Evolutionary conservation across 163 green algal genomes (phyloP).

Genomic region (Dunaliella salina): DNA sequence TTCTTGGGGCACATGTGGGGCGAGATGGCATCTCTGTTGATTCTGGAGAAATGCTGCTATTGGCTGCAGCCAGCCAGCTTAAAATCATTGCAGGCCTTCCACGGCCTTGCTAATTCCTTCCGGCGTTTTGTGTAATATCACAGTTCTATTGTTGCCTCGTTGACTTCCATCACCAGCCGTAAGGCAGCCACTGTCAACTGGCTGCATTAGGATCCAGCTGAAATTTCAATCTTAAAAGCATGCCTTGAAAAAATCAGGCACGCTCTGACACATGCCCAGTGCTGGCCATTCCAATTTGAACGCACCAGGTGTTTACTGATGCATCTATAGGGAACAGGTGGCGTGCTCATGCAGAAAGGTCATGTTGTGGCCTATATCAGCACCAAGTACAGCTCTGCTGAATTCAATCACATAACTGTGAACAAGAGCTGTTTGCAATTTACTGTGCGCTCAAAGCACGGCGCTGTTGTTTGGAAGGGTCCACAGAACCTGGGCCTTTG

Average conservation of each 20-base stretch:
- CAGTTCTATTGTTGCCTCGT: constrained; percentile 12
- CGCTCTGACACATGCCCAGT: constrained; percentile 16
- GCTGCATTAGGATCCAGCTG: not conserved
- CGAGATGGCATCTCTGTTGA: constrained; percentile 28
- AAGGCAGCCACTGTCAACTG: not conserved
- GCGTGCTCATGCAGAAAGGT: too few relatives aligned
- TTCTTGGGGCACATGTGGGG: constrained; percentile 42
- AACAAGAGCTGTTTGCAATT: constrained; percentile 45
- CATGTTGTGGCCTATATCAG: too few relatives aligned
- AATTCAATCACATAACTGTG: not conserved
- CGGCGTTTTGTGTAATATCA: constrained; percentile 37
- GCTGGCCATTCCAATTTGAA: constrained; percentile 25
- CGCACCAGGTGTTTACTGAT: constrained; percentile 26
- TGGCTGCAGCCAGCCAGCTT: constrained; percentile 28
- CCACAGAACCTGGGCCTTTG: constrained; percentile 18
- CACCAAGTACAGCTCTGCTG: too few relatives aligned
- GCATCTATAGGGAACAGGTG: not conserved
- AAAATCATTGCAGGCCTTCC: constrained; percentile 27
- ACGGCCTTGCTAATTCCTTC: constrained; percentile 44
- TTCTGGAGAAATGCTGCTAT: constrained; percentile 26
- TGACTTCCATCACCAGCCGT: constrained; percentile 3
- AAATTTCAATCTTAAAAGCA: too few relatives aligned
- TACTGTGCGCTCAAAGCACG: constrained; percentile 20
- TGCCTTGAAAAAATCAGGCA: constrained; percentile 35
- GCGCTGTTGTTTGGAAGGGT: constrained; percentile 18